A percentile compares a stretch with the other conserved stretches of the same genome.
Conservation (phyloP, 352 stramenopile genomes). For the Pilasporangium apinafurcum region DNA sequence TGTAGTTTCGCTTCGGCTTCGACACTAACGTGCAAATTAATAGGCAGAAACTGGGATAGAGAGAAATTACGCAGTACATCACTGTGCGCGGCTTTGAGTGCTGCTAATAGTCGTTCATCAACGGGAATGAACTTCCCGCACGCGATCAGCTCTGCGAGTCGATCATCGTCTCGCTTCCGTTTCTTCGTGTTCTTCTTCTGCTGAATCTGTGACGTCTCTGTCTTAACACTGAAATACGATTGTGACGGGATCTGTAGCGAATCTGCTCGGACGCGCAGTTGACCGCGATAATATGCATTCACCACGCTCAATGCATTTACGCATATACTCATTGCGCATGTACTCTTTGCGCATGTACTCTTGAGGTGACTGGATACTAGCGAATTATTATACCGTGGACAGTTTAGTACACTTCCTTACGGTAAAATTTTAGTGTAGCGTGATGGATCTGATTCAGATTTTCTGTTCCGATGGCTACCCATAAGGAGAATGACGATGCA, state of each 20-base stretch:
- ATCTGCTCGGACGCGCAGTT: slow-evolving; percentile 12
- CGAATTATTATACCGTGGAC: no score
- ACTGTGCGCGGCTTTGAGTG: slow-evolving; percentile 15
- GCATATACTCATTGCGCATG: no score
- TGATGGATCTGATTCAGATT: no score
- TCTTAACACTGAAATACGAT: slow-evolving; percentile 13
- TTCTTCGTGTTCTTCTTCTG: slow-evolving; percentile 8
- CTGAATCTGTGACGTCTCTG: slow-evolving; percentile 1
- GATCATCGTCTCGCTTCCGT: slow-evolving; percentile 28
- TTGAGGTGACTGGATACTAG: no score
- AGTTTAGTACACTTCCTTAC: no score
- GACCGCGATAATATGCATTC: slow-evolving; percentile 42
- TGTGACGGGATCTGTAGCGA: slow-evolving; percentile 23
- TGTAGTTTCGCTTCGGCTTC: no score
- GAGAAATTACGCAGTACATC: slow-evolving; percentile 5
- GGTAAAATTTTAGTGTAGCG: no score
- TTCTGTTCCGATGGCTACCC: no score
- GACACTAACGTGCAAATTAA: no score
- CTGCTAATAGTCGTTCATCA: slow-evolving; percentile 6
- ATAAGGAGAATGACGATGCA: background rate
- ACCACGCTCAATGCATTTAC: slow-evolving; percentile 46
- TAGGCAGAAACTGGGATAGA: background rate
- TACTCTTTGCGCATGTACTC: no score
- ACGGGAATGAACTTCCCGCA: slow-evolving; percentile 51
- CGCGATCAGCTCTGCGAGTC: slow-evolving; percentile 25